Evolutionary conservation across 2,329 filamentous ascomycete genomes (phyloP).

Genomic region (Aspergillus intermedius): DNA sequence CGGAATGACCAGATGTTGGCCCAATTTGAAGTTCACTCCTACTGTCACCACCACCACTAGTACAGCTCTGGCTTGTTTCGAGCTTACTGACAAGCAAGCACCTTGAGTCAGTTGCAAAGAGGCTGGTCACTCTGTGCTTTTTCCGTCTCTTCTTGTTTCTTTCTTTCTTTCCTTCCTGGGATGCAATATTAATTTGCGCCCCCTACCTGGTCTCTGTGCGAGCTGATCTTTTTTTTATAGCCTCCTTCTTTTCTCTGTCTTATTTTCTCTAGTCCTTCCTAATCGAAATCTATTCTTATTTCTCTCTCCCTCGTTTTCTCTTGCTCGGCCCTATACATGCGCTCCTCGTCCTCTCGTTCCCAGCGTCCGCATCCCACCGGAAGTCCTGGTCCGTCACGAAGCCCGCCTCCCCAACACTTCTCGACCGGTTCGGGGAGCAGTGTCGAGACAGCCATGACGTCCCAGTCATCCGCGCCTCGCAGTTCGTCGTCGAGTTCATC

Average conservation of each 20-base stretch:
- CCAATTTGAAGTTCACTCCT: background rate
- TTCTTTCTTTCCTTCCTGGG: conserved; percentile 2
- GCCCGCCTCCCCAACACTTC: conserved; percentile 32
- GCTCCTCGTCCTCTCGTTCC: conserved; percentile 24
- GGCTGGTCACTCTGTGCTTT: background rate
- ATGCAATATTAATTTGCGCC: background rate
- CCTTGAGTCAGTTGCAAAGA: background rate
- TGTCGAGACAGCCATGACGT: conserved; percentile 45
- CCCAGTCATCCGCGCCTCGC: conserved; percentile 54
- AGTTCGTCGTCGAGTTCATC: conserved; percentile 62
- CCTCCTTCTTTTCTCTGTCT: background rate
- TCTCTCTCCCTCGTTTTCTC: background rate
- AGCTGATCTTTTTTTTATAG: conserved; percentile 1
- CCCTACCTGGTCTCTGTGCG: background rate
- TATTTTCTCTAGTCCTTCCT: background rate
- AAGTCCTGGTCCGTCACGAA: conserved; percentile 47
- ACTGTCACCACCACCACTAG: background rate
- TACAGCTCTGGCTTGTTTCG: background rate
- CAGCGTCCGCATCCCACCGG: conserved; percentile 59
- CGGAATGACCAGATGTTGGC: background rate
- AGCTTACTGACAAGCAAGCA: too few species aligned
- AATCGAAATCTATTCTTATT: too few species aligned
- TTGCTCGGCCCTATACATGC: conserved; percentile 12
- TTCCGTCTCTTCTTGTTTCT: conserved; percentile 1
- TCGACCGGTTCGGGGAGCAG: conserved; percentile 41